Percentiles rank a stretch among this genome's conserved stretches.
Evolutionary conservation across 306 rosid species (phyloP).

Genomic region (Cicer cuneatum): DNA sequence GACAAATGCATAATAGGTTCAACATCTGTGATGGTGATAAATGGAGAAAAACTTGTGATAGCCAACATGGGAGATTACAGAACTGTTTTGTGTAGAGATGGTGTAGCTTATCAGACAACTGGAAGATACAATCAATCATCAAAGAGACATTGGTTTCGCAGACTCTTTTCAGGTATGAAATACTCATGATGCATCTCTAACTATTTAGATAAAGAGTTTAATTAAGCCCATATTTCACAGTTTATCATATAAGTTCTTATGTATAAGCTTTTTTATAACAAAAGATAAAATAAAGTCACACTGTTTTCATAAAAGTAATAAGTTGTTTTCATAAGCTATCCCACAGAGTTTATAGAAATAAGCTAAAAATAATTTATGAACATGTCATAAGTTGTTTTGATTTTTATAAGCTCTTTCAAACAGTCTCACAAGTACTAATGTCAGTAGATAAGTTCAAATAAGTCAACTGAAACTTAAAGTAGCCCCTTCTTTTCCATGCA

Average conservation of each 20-base stretch:
- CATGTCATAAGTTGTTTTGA: not conserved
- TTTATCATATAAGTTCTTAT: not conserved
- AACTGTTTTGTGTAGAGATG: constrained; percentile 82
- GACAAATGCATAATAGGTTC: constrained; percentile 54
- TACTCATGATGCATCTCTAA: not conserved
- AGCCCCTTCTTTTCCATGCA: not conserved
- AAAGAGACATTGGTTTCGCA: constrained; percentile 60
- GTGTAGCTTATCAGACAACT: constrained; percentile 63
- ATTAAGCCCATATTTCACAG: not conserved
- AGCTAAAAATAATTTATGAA: not conserved
- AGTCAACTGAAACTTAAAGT: no score
- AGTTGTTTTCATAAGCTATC: not conserved
- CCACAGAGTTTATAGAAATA: not conserved
- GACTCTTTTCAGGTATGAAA: constrained; percentile 61
- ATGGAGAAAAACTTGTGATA: constrained; percentile 74
- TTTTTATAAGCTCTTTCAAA: not conserved
- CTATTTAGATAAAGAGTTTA: not conserved
- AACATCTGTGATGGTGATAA: constrained; percentile 71
- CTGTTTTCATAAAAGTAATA: not conserved
- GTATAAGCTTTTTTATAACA: not conserved
- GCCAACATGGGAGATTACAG: constrained; percentile 75
- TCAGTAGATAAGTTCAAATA: not conserved
- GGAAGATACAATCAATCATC: constrained; percentile 41
- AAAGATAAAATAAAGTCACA: not conserved
- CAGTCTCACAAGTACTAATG: not conserved